Evolutionary conservation across 345 rosid genomes (phyloP).

Genomic region (Cardamine chenopodiifolia): DNA sequence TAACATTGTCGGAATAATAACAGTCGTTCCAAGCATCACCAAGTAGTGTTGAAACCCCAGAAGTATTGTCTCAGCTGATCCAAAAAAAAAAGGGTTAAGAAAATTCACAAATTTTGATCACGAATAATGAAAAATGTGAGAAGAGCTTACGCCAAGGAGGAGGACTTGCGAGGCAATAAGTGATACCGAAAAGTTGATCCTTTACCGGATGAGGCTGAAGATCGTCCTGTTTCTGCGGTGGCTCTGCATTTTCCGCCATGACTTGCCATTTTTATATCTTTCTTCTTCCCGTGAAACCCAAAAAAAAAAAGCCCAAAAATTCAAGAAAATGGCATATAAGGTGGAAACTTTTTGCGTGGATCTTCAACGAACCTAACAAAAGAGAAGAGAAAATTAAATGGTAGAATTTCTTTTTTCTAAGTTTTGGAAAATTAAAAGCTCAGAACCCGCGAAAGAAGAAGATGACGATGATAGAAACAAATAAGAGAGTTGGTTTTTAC

Average conservation of each 20-base stretch:
- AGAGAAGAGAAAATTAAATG: not conserved
- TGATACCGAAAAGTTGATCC: slow-evolving; percentile 79
- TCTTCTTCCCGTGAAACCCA: slow-evolving; percentile 1
- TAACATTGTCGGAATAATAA: slow-evolving; percentile 70
- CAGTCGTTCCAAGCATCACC: slow-evolving; percentile 93
- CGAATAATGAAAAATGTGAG: not conserved
- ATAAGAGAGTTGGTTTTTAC: not conserved
- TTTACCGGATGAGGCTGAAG: slow-evolving; percentile 83
- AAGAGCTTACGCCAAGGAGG: slow-evolving; percentile 95
- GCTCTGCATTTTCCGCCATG: slow-evolving; percentile 64
- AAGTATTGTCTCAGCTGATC: slow-evolving; percentile 86
- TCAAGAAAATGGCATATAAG: slow-evolving; percentile 7
- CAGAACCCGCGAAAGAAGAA: slow-evolving; percentile 7
- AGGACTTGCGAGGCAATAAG: slow-evolving; percentile 88
- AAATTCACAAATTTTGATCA: not conserved
- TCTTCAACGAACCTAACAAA: not conserved
- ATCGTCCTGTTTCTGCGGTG: slow-evolving; percentile 82
- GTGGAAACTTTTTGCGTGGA: not conserved
- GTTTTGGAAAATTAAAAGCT: slow-evolving; percentile 4
- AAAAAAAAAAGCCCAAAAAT: not conserved
- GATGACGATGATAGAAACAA: not conserved
- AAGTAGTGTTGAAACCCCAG: slow-evolving; percentile 92
- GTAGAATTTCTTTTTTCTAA: not conserved
- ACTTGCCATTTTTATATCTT: slow-evolving; percentile 40
- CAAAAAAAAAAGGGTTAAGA: not conserved